Conservation (phyloP, 805 yeast species). For the Saccharomycopsis sp. region DNA sequence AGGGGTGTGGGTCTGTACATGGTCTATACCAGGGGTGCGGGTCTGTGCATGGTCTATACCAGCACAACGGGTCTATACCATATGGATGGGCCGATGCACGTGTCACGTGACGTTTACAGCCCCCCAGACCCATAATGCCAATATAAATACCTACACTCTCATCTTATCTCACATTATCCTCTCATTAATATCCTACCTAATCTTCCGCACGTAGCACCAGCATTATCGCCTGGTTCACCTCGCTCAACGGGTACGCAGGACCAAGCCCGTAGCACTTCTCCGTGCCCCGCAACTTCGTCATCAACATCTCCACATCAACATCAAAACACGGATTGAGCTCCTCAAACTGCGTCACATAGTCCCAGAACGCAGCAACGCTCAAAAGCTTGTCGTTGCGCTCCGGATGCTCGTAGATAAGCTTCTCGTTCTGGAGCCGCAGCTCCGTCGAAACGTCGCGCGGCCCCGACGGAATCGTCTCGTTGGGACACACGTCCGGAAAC, state of each 20-base stretch:
- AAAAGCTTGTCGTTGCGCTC: constrained; percentile 38
- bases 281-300: constrained; percentile 53
- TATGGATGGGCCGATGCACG: too few species aligned
- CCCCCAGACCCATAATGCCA: too few species aligned
- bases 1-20: too few species aligned
- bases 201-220: background rate
- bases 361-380: constrained; percentile 81
- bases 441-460: constrained; percentile 1
- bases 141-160: too few species aligned
- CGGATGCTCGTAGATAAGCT: constrained; percentile 23
- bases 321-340: constrained; percentile 41
- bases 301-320: constrained; percentile 51
- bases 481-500: constrained; percentile 23
- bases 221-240: constrained; percentile 1
- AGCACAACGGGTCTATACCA: too few species aligned
- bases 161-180: too few species aligned
- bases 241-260: constrained; percentile 15
- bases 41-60: too few species aligned
- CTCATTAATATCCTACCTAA: background rate
- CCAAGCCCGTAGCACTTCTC: constrained; percentile 80
- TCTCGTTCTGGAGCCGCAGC: constrained; percentile 5
- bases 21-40: too few species aligned
- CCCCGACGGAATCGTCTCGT: constrained; percentile 24
- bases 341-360: constrained; percentile 49
- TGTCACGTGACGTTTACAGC: too few species aligned